Base-by-base conservation (phyloP, 768 basidiomycete species). In the Trametes elegans region DNA sequence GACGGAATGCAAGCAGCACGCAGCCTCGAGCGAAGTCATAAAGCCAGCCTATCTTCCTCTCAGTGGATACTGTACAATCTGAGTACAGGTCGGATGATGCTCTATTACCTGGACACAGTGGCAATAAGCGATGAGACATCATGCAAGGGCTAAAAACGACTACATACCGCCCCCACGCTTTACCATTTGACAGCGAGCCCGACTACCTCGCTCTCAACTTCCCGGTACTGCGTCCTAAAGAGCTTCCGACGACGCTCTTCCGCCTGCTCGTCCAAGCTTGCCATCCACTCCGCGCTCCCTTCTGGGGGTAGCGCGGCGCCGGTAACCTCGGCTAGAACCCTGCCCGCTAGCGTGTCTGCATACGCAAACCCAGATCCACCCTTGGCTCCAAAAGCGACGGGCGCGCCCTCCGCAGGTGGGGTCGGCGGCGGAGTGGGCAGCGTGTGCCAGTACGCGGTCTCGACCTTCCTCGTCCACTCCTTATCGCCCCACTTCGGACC, bases 161-260 rank as follows among this genome's bases (percentile, higher is more conserved):
- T 27, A 18, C 5, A 21, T 18, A 34, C 54, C 47, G n/a, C n/a
- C n/a, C n/a, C n/a, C n/a, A n/a, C n/a, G 5, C 13, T 16, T 27
- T 19, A 66, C 64, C 64, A 66, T 50, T 64, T 64, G 10, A 66
- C 64, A 2, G 64, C 64, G 27, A 66, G 59, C 19, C 90, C 91
- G 34, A 87, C 72, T 19, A 91, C 83, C 62, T 93, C 90, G 71
- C 85, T 90, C 70, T 90, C 90, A 2, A 97, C 92, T 24, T 89
- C 89, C 55, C 83, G 79, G 67, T 93, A 96, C 65, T 81, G 73
- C 2, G 94, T 96, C 68, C 92, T 78, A 64, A 96, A 82, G 28
- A 82, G 67, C 46, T 69, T 66, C 65, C 72, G 70, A 40, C 81
- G 69, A 55, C 72, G 69, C 27, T 57, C 68, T 54, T 80, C 80